Conservation (phyloP, 306 rosid species). For the Vigna unguiculata region DNA sequence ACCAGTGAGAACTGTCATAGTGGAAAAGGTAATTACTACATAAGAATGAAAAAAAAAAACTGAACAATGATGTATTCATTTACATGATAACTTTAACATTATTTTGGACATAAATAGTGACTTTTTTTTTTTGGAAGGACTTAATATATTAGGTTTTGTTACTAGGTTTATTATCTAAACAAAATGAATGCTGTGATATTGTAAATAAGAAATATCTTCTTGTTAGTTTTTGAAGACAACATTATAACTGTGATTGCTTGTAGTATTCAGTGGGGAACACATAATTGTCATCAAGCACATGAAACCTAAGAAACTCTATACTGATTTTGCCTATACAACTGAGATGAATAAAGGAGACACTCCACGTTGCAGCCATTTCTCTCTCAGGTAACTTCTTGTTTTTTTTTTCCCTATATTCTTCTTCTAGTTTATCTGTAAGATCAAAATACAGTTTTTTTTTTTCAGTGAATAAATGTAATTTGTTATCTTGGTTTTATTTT, state of each 20-base stretch:
- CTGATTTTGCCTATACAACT: conserved; percentile 54
- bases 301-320: conserved; percentile 57
- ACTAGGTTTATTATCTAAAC: too few relatives aligned
- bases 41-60: too few relatives aligned
- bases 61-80: too few relatives aligned
- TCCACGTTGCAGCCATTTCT: conserved; percentile 62
- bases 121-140: too few relatives aligned
- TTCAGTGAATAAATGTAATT: not conserved
- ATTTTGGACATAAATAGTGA: too few relatives aligned
- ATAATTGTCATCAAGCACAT: conserved; percentile 42
- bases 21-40: too few relatives aligned
- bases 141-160: too few relatives aligned
- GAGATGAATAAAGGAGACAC: not conserved
- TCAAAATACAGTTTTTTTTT: not conserved
- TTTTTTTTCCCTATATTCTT: not conserved
- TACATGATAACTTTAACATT: too few relatives aligned
- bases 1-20: too few relatives aligned
- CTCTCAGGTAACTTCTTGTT: conserved; percentile 67
- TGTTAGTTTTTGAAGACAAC: too few relatives aligned
- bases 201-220: too few relatives aligned
- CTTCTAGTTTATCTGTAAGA: conserved; percentile 1
- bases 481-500: not conserved
- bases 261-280: conserved; percentile 31
- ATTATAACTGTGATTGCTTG: conserved; percentile 33
- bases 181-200: too few relatives aligned